phyloP scores from a whole-genome alignment of 1,284 basidiomycete genomes.

The Ceratobasidium sp. region DNA sequence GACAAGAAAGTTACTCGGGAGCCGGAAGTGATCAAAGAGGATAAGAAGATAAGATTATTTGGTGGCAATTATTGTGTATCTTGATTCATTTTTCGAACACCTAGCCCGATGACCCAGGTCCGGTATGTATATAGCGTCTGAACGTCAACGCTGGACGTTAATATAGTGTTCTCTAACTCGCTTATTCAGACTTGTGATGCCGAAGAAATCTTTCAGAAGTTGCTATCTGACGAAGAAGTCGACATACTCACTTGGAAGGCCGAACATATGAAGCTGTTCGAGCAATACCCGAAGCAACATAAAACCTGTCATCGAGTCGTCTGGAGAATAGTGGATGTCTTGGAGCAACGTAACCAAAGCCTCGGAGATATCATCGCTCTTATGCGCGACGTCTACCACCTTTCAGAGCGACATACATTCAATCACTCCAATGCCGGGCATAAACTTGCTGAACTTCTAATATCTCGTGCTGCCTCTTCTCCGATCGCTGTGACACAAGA shows the following conservation, averaged over 20 bases:
- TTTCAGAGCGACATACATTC: slow-evolving; percentile 1
- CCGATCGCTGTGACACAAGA: background rate
- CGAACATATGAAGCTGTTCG: background rate
- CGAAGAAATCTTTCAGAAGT: background rate
- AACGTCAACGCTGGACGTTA: too few species aligned
- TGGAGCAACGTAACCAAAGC: slow-evolving; percentile 3
- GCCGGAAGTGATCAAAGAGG: background rate
- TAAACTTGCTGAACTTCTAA: background rate
- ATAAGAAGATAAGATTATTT: background rate
- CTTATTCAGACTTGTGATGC: slow-evolving; percentile 1
- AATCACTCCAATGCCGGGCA: background rate
- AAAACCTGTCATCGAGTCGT: slow-evolving; percentile 2
- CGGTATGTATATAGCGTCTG: background rate
- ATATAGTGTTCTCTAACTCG: background rate
- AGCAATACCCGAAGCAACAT: slow-evolving; percentile 26
- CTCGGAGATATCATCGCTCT: background rate
- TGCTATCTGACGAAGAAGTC: background rate
- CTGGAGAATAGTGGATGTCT: slow-evolving; percentile 34
- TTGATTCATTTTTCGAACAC: background rate
- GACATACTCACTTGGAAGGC: background rate
- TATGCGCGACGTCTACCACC: slow-evolving; percentile 10
- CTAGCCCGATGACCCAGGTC: background rate
- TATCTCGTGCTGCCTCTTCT: background rate
- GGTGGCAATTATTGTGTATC: too few species aligned
- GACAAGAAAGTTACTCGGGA: background rate